These are phyloP conservation scores for Globisporangium carolinianum DNA, from an alignment of 352 stramenopile species.

Conservation along the genomic window DNA sequence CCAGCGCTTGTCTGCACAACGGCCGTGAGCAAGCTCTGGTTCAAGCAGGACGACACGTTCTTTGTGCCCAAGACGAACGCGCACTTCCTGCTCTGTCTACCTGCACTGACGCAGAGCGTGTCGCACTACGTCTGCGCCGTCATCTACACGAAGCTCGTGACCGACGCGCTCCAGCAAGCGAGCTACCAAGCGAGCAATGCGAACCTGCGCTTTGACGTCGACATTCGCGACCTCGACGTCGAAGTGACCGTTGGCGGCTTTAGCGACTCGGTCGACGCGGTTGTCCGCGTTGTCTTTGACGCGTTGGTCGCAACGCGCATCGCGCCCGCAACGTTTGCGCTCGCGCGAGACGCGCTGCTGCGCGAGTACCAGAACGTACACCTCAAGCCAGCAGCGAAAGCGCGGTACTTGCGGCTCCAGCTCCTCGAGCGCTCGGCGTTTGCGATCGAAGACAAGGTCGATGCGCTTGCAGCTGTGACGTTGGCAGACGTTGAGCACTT, in stretches of 20 bases:
- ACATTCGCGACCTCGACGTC: conserved; percentile 57
- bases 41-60: conserved; percentile 62
- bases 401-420: conserved; percentile 59
- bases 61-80: conserved; percentile 60
- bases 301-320: conserved; percentile 32
- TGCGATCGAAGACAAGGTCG: conserved; percentile 49
- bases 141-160: conserved; percentile 59
- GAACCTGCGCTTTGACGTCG: conserved; percentile 45
- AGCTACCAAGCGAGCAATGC: conserved; percentile 59
- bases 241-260: conserved; percentile 65
- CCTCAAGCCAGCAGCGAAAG: conserved; percentile 57
- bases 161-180: conserved; percentile 58
- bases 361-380: conserved; percentile 66
- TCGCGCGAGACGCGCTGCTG: conserved; percentile 49
- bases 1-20: conserved; percentile 30
- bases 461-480: conserved; percentile 24
- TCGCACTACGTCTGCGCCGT: conserved; percentile 47
- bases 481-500: conserved; percentile 27
- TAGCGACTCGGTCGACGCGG: conserved; percentile 52
- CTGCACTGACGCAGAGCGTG: conserved; percentile 33
- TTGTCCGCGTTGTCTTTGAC: conserved; percentile 40
- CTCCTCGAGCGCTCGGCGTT: conserved; percentile 58
- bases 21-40: conserved; percentile 58
- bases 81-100: conserved; percentile 54
- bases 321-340: conserved; percentile 26